Conservation (phyloP, 2,329 filamentous ascomycete species). For the Nannizzia gypsea region DNA sequence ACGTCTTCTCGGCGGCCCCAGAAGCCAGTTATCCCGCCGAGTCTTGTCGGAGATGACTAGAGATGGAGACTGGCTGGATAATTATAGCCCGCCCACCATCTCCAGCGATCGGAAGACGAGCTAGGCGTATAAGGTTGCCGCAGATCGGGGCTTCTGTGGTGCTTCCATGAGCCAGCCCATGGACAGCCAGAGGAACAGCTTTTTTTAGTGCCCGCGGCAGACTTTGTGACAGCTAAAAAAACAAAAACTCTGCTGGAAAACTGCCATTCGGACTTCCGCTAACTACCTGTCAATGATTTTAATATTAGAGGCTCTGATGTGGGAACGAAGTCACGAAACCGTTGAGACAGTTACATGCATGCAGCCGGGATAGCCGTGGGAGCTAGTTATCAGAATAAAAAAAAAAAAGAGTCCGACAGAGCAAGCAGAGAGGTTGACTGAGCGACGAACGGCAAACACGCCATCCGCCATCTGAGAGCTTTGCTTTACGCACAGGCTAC, state of each 20-base stretch:
- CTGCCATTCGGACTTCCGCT: background rate
- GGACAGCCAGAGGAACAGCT: background rate
- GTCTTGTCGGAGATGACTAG: background rate
- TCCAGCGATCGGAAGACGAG: background rate
- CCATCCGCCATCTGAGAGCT: no score
- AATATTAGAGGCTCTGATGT: constrained; percentile 4
- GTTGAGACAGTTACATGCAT: constrained; percentile 3
- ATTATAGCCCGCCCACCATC: background rate
- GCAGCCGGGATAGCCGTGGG: background rate
- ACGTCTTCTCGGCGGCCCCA: background rate
- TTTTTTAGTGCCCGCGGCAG: background rate
- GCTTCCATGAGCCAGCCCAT: background rate
- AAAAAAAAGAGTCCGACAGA: background rate
- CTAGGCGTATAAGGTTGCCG: background rate
- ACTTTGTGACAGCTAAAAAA: background rate
- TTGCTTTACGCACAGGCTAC: no score
- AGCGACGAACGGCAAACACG: no score
- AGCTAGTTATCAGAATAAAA: background rate
- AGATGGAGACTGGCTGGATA: background rate
- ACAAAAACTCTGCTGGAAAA: background rate
- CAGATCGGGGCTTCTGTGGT: background rate
- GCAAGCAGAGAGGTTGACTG: background rate
- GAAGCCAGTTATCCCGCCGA: constrained; percentile 3
- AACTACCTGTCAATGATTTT: background rate
- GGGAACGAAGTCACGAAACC: background rate